Evolutionary conservation across 139 green algal species (phyloP), one percentile per base, ranked within the genome.

Genomic region (Chlamydomonas sp.): DNA sequence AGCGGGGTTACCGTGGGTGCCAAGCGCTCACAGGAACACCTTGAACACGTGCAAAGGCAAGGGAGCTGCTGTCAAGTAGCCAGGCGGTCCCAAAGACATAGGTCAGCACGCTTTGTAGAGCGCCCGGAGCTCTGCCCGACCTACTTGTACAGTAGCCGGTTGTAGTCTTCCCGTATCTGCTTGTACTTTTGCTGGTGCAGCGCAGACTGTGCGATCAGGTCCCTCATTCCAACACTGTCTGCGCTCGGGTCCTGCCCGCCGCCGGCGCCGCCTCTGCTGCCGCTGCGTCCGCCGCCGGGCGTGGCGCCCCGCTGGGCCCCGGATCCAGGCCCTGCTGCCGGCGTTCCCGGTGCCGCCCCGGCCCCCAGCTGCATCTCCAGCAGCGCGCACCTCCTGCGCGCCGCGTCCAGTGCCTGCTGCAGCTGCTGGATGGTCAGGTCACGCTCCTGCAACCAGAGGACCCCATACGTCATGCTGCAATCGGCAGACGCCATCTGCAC

Each of bases 141-240:
- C 66, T 76, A 93, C 90, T 89, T 91, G 77, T 85, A 75, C 8
- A 93, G 79, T 49, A 93, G 85, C 2, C 85, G 82, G 83, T 90
- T 90, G 91, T 93, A 93, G 69, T 93, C 88, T 31, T 90, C 79
- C 3, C 91, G 91, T 4, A 93, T 93, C 74, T 93, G 88, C 59
- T 79, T 80, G 75, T 93, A 93, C 79, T 91, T 88, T 18, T 85
- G 59, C 63, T 88, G 88, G 74, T 93, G 88, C 75, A 91, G 57
- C 59, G 89, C 60, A 0, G 88, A 92, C 79, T 92, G 85, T 7
- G 85, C 90, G 58, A 91, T 18, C 57, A 90, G 71, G 6, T 91
- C 85, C 4, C 77, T 60, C 61, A 90, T n/a, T 49, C 31, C 31
- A 49, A 49, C 31, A 58, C 74, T 75, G 31, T 88, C 75, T 20